phyloP scores from a whole-genome alignment of 2,329 filamentous ascomycete species.

The Arthrobotrys conoides region DNA sequence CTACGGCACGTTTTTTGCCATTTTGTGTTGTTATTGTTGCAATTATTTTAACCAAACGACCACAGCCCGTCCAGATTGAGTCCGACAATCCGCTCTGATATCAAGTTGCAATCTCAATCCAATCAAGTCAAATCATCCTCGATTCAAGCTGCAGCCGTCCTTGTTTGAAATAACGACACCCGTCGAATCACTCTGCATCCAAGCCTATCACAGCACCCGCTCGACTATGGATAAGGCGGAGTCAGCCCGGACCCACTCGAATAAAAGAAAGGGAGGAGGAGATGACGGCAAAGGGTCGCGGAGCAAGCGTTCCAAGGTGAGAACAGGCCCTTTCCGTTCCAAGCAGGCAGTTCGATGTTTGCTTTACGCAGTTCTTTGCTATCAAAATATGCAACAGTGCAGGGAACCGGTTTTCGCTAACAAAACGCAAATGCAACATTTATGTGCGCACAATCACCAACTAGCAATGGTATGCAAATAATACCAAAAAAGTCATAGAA shows the following conservation, averaged over 20 bases:
- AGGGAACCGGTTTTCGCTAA: constrained; percentile 52
- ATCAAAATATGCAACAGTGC: constrained; percentile 31
- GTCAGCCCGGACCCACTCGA: constrained; percentile 50
- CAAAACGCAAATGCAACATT: constrained; percentile 32
- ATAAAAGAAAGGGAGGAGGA: constrained; percentile 56
- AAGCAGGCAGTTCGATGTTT: constrained; percentile 34
- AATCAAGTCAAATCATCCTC: constrained; percentile 45
- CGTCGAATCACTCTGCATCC: constrained; percentile 32
- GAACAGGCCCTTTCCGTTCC: constrained; percentile 43
- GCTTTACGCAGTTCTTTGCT: constrained; percentile 7
- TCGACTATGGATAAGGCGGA: constrained; percentile 34
- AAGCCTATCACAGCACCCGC: constrained; percentile 42
- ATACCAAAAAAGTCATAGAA: constrained; percentile 61
- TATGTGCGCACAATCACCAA: constrained; percentile 39
- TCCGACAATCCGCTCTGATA: constrained; percentile 43
- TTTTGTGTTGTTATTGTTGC: constrained; percentile 59
- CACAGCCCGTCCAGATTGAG: constrained; percentile 6
- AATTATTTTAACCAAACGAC: constrained; percentile 40
- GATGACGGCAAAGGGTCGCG: constrained; percentile 53
- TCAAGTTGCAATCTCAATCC: constrained; percentile 24
- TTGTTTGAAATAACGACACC: constrained; percentile 54
- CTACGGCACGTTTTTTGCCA: constrained; percentile 5
- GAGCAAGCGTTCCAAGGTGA: constrained; percentile 56
- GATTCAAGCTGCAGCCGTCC: constrained; percentile 34
- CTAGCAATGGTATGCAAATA: constrained; percentile 53